These are phyloP conservation scores for Gremmenia infestans DNA, from an alignment of 2,329 filamentous ascomycete species.

Conservation along the genomic window DNA sequence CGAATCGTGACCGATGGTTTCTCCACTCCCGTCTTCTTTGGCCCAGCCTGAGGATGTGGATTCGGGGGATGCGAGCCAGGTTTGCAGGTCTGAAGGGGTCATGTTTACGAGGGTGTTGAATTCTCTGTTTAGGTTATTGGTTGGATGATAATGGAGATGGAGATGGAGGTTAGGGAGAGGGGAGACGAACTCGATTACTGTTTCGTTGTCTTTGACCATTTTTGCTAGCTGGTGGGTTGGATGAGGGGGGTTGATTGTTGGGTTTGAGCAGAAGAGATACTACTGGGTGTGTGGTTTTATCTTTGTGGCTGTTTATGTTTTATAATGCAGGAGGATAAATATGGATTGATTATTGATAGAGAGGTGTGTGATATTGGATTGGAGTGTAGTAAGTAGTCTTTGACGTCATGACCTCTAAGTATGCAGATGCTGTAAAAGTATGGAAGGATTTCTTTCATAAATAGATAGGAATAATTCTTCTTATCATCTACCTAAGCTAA, in stretches of 20 bases:
- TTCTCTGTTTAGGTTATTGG: slow-evolving; percentile 38
- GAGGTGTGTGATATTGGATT: not conserved
- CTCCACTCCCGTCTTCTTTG: slow-evolving; percentile 52
- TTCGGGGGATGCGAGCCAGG: slow-evolving; percentile 56
- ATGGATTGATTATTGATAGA: too few species aligned
- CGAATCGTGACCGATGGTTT: slow-evolving; percentile 60
- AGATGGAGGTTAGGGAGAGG: not conserved
- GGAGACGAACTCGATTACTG: slow-evolving; percentile 41
- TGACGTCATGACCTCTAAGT: too few species aligned
- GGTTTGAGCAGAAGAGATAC: not conserved
- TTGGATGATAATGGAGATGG: not conserved
- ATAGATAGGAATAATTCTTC: too few species aligned
- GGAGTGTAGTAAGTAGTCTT: too few species aligned
- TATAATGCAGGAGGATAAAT: too few species aligned
- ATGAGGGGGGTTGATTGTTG: too few species aligned
- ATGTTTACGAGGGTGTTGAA: slow-evolving; percentile 66
- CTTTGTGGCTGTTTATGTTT: too few species aligned
- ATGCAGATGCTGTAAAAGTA: too few species aligned
- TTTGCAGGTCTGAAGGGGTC: slow-evolving; percentile 53
- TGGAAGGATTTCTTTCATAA: too few species aligned
- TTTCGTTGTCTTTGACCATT: slow-evolving; percentile 48
- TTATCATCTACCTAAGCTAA: too few species aligned
- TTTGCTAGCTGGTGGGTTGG: not conserved
- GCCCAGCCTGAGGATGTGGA: slow-evolving; percentile 55
- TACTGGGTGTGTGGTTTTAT: not conserved